phyloP scores from a whole-genome alignment of 768 basidiomycete species.

The Candolleomyces eurysporus region DNA sequence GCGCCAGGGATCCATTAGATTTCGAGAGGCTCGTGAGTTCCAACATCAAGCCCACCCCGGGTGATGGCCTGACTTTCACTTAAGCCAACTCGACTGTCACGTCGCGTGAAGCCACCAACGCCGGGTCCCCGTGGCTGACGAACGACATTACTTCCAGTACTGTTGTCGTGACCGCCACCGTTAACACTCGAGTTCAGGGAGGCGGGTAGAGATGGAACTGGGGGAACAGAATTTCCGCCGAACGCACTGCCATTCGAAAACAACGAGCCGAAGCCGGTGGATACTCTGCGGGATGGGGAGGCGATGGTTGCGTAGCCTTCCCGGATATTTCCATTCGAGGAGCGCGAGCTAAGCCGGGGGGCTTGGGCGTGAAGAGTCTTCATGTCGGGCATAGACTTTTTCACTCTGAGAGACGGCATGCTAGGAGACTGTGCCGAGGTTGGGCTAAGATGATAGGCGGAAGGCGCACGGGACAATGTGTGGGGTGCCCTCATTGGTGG shows the following conservation, averaged over 20 bases:
- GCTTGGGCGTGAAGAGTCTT: conserved; percentile 80
- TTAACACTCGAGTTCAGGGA: conserved; percentile 47
- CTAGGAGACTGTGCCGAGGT: conserved; percentile 39
- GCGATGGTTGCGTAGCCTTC: conserved; percentile 86
- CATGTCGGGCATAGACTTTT: conserved; percentile 99
- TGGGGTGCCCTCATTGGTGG: conserved; percentile 34
- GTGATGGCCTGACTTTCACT: conserved; percentile 42
- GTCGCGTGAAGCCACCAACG: conserved; percentile 65
- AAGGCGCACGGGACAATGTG: conserved; percentile 79
- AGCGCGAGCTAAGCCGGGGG: conserved; percentile 73
- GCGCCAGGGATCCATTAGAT: conserved; percentile 54
- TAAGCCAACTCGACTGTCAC: conserved; percentile 56
- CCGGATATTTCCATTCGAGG: conserved; percentile 88
- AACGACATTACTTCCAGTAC: conserved; percentile 52
- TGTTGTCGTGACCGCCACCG: conserved; percentile 41
- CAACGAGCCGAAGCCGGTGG: conserved; percentile 68
- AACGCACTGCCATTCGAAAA: conserved; percentile 58
- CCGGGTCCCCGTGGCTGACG: conserved; percentile 88
- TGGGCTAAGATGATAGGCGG: conserved; percentile 66
- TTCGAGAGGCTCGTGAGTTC: conserved; percentile 85
- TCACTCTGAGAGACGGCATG: conserved; percentile 70
- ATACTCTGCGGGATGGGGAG: conserved; percentile 74
- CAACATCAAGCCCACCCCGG: conserved; percentile 76
- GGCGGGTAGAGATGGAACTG: conserved; percentile 75
- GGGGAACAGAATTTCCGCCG: conserved; percentile 54